Evolutionary conservation across 225 moss, liverwort and hornwort genomes (phyloP).

Genomic region (Thuidium tamariscinum): DNA sequence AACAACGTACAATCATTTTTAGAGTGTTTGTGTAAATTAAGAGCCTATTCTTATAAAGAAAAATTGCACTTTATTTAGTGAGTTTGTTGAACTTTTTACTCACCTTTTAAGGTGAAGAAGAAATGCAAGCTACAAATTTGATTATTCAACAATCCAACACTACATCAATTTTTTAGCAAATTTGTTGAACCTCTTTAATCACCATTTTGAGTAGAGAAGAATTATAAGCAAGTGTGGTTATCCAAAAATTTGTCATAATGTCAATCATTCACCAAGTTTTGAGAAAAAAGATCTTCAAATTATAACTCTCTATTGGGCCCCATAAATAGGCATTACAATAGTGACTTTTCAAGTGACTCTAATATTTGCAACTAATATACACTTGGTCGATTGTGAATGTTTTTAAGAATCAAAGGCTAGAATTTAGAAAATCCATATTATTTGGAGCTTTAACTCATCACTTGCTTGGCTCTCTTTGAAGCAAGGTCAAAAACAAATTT

Average conservation of each 20-base stretch:
- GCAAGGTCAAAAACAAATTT: neutral
- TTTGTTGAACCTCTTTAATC: too few relatives aligned
- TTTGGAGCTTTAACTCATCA: rapidly evolving
- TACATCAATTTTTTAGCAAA: neutral
- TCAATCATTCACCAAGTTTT: rapidly evolving
- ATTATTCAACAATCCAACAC: neutral
- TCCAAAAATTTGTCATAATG: neutral
- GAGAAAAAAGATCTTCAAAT: rapidly evolving
- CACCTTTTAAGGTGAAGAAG: neutral
- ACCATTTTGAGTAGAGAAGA: neutral
- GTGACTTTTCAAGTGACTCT: neutral
- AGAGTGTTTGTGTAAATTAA: neutral
- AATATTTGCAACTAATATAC: rapidly evolving
- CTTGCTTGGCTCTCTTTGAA: rapidly evolving
- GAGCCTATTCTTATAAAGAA: rapidly evolving
- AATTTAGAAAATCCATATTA: neutral
- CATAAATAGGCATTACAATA: neutral
- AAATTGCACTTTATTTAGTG: rapidly evolving
- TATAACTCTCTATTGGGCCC: rapidly evolving
- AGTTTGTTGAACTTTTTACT: neutral
- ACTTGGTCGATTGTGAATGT: neutral
- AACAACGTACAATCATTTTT: neutral
- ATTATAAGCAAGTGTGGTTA: neutral
- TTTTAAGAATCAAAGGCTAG: rapidly evolving
- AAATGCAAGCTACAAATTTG: neutral